Evolutionary conservation across 257 asterid genomes (phyloP).

Genomic region (Solanum lignicaule): DNA sequence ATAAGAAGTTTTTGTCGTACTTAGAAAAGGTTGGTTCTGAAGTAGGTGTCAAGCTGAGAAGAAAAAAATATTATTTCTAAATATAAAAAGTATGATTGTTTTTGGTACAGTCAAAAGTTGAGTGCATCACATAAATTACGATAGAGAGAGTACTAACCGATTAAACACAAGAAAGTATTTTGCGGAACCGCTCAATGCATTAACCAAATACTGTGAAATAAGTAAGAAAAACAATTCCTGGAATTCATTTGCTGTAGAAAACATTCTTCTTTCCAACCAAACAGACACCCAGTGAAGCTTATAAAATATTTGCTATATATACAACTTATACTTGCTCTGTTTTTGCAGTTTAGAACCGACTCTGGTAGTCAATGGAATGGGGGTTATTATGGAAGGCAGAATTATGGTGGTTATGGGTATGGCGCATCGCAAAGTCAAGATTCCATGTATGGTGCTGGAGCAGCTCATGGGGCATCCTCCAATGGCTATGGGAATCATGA

Average conservation of each 20-base stretch:
- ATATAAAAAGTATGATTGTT: not conserved
- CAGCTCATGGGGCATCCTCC: slow-evolving; percentile 43
- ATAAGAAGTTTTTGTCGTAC: not conserved
- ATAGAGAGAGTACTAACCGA: not conserved
- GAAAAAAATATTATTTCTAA: not conserved
- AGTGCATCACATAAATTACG: not conserved
- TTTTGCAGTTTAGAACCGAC: slow-evolving; percentile 55
- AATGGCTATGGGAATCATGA: slow-evolving; percentile 63
- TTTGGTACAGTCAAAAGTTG: not conserved
- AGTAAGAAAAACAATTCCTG: not conserved
- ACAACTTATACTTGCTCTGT: not conserved
- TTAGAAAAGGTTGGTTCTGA: not conserved
- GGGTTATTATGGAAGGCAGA: slow-evolving; percentile 55
- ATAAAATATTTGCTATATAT: not conserved
- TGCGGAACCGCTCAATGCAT: not conserved
- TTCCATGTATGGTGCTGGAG: slow-evolving; percentile 26
- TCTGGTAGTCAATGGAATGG: slow-evolving; percentile 50
- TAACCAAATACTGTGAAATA: not conserved
- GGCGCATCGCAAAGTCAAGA: slow-evolving; percentile 17
- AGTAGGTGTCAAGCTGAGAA: not conserved
- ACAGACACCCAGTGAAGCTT: not conserved
- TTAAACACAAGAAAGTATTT: not conserved
- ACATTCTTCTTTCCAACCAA: not conserved
- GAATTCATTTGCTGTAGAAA: not conserved
- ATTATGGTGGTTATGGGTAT: slow-evolving; percentile 62